These are phyloP conservation scores for Xylaria scruposa DNA, from an alignment of 495 filamentous ascomycete species.

Conservation along the genomic window DNA sequence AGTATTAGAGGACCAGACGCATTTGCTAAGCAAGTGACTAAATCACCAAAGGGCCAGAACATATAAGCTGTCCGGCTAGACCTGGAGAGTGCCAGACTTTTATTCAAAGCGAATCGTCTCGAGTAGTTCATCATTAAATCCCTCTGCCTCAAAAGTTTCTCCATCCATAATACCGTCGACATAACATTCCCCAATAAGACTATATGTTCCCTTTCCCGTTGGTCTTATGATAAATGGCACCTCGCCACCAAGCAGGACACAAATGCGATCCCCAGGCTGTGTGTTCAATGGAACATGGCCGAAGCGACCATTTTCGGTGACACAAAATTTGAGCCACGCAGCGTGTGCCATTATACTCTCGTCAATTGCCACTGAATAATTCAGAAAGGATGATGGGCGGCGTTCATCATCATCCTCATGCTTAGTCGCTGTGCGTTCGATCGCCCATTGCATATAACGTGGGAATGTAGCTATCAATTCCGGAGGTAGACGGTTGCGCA, in stretches of 20 bases:
- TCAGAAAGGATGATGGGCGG: not conserved
- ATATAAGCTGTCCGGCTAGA: not conserved
- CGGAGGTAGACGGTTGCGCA: conserved; percentile 30
- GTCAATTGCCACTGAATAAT: not conserved
- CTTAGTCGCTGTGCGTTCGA: not conserved
- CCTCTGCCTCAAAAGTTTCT: not conserved
- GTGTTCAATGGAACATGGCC: conserved; percentile 22
- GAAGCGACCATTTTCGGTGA: conserved; percentile 31
- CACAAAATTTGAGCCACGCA: conserved; percentile 23
- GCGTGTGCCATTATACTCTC: not conserved
- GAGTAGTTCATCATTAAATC: not conserved
- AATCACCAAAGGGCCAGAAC: not conserved
- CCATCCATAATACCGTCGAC: conserved; percentile 31
- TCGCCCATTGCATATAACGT: conserved; percentile 28
- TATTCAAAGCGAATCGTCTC: conserved; percentile 42
- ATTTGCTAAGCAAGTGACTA: not conserved
- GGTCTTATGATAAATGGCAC: conserved; percentile 37
- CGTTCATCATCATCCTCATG: not conserved
- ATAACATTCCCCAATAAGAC: conserved; percentile 28
- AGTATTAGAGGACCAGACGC: no score
- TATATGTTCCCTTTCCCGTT: conserved; percentile 22
- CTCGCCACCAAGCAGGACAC: conserved; percentile 37
- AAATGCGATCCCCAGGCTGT: conserved; percentile 34
- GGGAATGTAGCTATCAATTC: conserved; percentile 23
- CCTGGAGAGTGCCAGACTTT: not conserved